Base-by-base conservation (phyloP, 2,329 filamentous ascomycete genomes). In the Fusarium sacchari region DNA sequence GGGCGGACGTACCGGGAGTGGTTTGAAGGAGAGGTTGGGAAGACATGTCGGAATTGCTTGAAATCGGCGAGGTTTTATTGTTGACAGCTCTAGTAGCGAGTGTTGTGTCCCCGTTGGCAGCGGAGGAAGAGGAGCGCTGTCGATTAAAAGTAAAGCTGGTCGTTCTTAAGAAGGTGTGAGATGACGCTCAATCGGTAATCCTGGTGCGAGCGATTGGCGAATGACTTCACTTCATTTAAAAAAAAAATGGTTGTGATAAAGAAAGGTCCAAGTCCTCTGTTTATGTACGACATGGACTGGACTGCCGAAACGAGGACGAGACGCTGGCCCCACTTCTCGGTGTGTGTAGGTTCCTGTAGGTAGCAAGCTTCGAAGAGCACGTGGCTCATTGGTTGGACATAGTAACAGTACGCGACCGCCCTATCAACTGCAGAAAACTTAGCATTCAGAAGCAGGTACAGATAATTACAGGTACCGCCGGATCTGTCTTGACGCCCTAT, bases 21-120 rank as follows among this genome's bases (percentile, higher is more conserved):
- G 94, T 96, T 82, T 98, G 95, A 77, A 99, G 94, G 67, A 99
- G 93, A 80, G 96, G 96, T 86, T 98, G 96, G 82, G 92, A 95
- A 74, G 96, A 99, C 96, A 99, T 98, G 80, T 75, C 88, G 37
- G 60, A 67, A 37, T 62, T 46, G 53, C 37, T 39, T 50, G 40
- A 53, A 47, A 36, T 60, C 49, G 53, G 47, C 30, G 53, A 71
- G 43, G 60, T 60, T 62, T 66, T 67, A 60, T 60, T 68, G 70
- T 67, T 72, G 71, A 43, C 32, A 49, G 42, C 17, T 42, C 24
- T 24, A 34, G 43, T 37, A 73, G 63, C 39, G 44, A 61, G 22
- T 42, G 36, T 24, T 53, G 7, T 28, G 52, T 30, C 39, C 57
- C 26, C 32, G 32, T 59, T 50, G 18, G 43, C 40, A 18, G 47